These are phyloP conservation scores for Pestalotiopsis sp. DNA, from an alignment of 2,329 filamentous ascomycete genomes.

Conservation along the genomic window DNA sequence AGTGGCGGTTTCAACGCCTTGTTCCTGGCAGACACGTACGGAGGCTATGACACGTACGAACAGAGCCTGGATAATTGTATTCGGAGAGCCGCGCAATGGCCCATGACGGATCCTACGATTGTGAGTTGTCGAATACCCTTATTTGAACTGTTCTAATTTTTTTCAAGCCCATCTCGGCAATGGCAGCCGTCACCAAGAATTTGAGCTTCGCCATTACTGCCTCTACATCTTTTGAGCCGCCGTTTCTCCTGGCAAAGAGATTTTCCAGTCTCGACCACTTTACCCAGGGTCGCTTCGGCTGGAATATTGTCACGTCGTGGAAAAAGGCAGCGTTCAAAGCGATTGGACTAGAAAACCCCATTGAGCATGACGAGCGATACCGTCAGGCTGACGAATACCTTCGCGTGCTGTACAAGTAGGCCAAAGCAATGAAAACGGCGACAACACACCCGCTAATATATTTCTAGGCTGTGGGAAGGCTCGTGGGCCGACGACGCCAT, in stretches of 20 bases:
- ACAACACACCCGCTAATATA: background rate
- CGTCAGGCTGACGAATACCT: slow-evolving; percentile 63
- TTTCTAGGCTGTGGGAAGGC: slow-evolving; percentile 48
- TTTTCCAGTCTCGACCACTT: slow-evolving; percentile 65
- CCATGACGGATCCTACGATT: slow-evolving; percentile 64
- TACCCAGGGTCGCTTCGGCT: slow-evolving; percentile 60
- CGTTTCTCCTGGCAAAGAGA: slow-evolving; percentile 61
- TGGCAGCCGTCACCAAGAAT: slow-evolving; percentile 67
- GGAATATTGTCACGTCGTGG: slow-evolving; percentile 60
- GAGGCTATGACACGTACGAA: slow-evolving; percentile 63
- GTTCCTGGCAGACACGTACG: slow-evolving; percentile 67
- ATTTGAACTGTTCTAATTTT: background rate
- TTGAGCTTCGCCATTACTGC: slow-evolving; percentile 63
- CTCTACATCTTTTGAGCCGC: slow-evolving; percentile 62
- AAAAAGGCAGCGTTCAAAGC: slow-evolving; percentile 64
- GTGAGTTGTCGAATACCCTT: slow-evolving; percentile 35
- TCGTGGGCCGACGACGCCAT: slow-evolving; percentile 61
- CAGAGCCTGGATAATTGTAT: slow-evolving; percentile 61
- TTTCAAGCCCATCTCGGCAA: slow-evolving; percentile 58
- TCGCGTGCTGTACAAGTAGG: slow-evolving; percentile 60
- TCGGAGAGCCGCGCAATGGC: slow-evolving; percentile 63
- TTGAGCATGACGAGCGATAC: slow-evolving; percentile 63
- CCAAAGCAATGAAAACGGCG: slow-evolving; percentile 14
- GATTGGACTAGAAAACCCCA: slow-evolving; percentile 56
- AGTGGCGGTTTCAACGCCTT: slow-evolving; percentile 63